phyloP scores from a whole-genome alignment of 2,329 filamentous ascomycete species.

The Aspergillus unguis region DNA sequence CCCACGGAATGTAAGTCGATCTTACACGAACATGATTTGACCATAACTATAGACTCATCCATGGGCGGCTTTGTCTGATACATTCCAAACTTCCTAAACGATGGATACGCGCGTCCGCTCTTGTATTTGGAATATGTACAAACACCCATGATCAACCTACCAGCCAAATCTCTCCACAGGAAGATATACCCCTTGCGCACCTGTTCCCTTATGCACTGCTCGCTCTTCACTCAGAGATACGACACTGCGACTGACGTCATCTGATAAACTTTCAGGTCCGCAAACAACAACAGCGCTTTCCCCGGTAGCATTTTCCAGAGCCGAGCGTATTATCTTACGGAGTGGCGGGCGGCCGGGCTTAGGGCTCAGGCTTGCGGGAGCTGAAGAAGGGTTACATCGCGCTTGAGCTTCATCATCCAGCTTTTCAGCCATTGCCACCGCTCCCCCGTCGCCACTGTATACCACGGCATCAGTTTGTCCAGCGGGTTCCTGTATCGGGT shows the following conservation, averaged over 20 bases:
- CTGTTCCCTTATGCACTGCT: conserved; percentile 65
- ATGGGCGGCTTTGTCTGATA: no score
- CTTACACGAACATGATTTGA: no score
- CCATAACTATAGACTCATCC: no score
- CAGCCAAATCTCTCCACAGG: conserved; percentile 59
- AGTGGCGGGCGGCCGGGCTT: conserved; percentile 53
- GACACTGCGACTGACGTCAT: conserved; percentile 54
- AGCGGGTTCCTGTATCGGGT: no score
- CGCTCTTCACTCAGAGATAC: conserved; percentile 61
- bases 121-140: no score
- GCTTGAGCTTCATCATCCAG: background rate
- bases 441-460: conserved; percentile 43
- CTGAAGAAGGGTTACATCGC: background rate
- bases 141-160: conserved; percentile 4
- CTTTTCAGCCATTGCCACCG: conserved; percentile 21
- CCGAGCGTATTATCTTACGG: conserved; percentile 51
- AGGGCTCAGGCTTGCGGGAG: conserved; percentile 21
- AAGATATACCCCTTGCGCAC: conserved; percentile 61
- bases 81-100: no score
- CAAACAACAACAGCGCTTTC: conserved; percentile 64
- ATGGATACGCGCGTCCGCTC: no score
- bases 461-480: no score
- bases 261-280: conserved; percentile 54
- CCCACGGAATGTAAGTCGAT: no score
- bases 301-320: conserved; percentile 57